Conservation (phyloP, 257 asterid species). For the Fraxinus pennsylvanica region DNA sequence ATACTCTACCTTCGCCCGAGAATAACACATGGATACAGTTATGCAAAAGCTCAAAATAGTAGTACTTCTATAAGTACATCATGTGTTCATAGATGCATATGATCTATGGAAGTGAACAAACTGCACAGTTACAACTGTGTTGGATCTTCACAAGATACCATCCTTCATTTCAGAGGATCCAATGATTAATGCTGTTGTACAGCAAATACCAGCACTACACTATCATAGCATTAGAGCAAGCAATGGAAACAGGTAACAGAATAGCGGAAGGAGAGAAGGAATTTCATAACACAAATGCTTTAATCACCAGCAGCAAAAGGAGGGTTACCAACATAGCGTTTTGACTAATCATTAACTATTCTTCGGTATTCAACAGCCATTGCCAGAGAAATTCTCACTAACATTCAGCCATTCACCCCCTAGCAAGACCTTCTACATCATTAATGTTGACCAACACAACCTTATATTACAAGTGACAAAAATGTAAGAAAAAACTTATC, state of each 20-base stretch:
- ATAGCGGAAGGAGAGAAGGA: neutral
- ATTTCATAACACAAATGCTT: neutral
- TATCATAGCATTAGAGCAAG: constrained; percentile 7
- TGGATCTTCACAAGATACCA: neutral
- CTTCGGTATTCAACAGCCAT: neutral
- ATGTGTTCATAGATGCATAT: neutral
- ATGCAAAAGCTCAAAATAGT: neutral
- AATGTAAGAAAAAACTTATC: neutral
- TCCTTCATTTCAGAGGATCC: neutral
- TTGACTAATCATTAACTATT: neutral
- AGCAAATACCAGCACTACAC: constrained; percentile 13
- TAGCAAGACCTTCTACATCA: neutral
- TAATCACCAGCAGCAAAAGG: neutral
- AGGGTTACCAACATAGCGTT: neutral
- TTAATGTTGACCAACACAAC: neutral
- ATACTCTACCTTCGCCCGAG: constrained; percentile 32
- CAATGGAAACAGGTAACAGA: neutral
- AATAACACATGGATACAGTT: constrained; percentile 20
- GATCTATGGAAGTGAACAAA: constrained; percentile 1
- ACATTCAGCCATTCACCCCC: neutral
- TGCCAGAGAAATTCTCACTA: neutral
- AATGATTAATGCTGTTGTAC: constrained; percentile 15
- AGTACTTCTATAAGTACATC: neutral
- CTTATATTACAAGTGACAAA: neutral
- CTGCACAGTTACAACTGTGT: neutral